Conservation (phyloP, 31 red algal genomes). For the Porphyra umbilicalis region DNA sequence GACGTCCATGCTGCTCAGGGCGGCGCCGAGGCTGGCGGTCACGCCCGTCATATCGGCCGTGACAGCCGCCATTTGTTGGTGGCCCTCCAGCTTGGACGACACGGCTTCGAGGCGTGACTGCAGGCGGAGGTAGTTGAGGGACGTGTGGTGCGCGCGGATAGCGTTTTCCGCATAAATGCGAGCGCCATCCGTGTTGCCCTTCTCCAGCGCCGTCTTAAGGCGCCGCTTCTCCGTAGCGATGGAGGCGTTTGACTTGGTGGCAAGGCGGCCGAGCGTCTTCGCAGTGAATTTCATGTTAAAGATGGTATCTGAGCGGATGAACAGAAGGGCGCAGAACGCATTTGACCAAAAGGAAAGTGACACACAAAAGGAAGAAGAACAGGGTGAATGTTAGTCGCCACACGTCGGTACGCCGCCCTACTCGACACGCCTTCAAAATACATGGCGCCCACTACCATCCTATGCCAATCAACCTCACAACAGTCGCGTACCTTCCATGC, state of each 20-base stretch:
- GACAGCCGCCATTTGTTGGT: constrained; percentile 53
- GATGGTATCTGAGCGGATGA: constrained; percentile 25
- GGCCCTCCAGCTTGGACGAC: constrained; percentile 70
- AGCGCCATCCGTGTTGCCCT: constrained; percentile 79
- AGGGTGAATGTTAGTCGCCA: neutral
- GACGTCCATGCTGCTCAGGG: constrained; percentile 72
- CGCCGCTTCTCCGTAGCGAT: constrained; percentile 55
- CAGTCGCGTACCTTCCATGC: neutral
- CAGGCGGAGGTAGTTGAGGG: constrained; percentile 64
- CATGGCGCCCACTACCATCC: neutral
- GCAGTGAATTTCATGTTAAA: constrained; percentile 88
- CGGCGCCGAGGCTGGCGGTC: constrained; percentile 53
- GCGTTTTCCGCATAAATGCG: constrained; percentile 92
- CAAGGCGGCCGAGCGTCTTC: constrained; percentile 60
- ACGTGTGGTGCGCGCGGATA: constrained; percentile 65
- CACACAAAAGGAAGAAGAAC: neutral
- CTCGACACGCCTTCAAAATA: neutral
- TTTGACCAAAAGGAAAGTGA: neutral
- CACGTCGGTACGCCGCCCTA: neutral
- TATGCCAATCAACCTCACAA: no score
- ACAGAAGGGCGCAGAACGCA: no score
- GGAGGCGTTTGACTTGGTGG: constrained; percentile 45
- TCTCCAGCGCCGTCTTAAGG: constrained; percentile 59
- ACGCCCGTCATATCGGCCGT: constrained; percentile 62
- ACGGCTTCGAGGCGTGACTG: constrained; percentile 82